Percentiles rank a stretch among this genome's conserved stretches.
These are phyloP conservation scores for Hypoxylon sp. DNA, from an alignment of 2,329 filamentous ascomycete genomes.

Conservation along the genomic window DNA sequence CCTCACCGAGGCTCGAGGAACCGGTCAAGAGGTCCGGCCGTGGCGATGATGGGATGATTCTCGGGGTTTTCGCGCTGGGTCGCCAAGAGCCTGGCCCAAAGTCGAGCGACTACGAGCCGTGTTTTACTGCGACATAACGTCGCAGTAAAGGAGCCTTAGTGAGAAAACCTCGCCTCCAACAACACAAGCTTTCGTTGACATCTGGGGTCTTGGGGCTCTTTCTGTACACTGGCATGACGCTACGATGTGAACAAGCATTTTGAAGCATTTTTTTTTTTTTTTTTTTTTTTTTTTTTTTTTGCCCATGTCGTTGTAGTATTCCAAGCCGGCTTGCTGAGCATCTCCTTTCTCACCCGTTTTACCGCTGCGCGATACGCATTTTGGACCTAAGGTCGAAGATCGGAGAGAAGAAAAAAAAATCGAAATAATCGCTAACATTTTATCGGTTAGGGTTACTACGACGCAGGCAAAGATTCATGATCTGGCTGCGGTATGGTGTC, in stretches of 20 bases:
- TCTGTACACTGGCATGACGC: constrained; percentile 11
- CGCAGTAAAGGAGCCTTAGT: constrained; percentile 15
- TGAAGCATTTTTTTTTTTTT: too few species aligned
- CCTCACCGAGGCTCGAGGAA: constrained; percentile 31
- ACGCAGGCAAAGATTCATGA: constrained; percentile 9
- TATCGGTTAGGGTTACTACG: constrained; percentile 3
- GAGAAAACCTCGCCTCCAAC: constrained; percentile 15
- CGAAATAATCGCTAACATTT: constrained; percentile 14
- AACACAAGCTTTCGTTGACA: constrained; percentile 35
- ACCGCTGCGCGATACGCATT: constrained; percentile 21
- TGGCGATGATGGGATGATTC: constrained; percentile 15
- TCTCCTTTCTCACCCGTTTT: constrained; percentile 18
- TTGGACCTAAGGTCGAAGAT: constrained; percentile 1
- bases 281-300: too few species aligned
- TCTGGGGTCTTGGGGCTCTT: constrained; percentile 20
- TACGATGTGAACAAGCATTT: constrained; percentile 10
- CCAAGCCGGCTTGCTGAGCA: constrained; percentile 18
- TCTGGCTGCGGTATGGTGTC: constrained; percentile 11
- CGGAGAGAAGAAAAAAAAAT: not conserved
- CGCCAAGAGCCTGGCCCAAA: constrained; percentile 36
- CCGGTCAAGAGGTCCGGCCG: constrained; percentile 25
- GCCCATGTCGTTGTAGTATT: constrained; percentile 34
- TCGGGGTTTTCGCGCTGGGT: constrained; percentile 23
- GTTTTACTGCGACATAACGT: constrained; percentile 36
- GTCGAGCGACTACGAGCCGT: constrained; percentile 30